phyloP scores from a whole-genome alignment of 306 rosid genomes.

The Dalbergia oliveri region DNA sequence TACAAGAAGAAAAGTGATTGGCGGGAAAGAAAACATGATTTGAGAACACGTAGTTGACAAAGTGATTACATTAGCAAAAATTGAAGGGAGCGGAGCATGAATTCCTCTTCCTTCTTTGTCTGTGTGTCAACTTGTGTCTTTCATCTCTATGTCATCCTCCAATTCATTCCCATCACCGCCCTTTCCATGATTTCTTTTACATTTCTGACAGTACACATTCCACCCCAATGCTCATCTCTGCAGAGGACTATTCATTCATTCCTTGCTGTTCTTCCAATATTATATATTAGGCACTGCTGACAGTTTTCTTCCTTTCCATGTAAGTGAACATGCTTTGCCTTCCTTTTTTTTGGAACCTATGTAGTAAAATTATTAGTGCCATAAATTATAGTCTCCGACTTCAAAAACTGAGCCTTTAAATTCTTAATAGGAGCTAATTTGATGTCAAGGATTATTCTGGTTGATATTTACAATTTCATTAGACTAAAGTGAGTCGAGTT shows the following conservation, averaged over 20 bases:
- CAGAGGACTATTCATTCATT: constrained; percentile 11
- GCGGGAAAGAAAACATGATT: too few relatives aligned
- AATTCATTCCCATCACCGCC: constrained; percentile 5
- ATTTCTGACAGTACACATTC: constrained; percentile 24
- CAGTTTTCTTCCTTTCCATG: not conserved
- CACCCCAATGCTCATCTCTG: not conserved
- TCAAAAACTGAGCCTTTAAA: too few relatives aligned
- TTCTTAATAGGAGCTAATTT: too few relatives aligned
- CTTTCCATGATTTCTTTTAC: constrained; percentile 20
- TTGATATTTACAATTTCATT: too few relatives aligned
- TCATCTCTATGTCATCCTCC: not conserved
- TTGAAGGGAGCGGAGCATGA: not conserved
- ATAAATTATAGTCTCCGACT: too few relatives aligned
- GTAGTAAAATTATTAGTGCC: too few relatives aligned
- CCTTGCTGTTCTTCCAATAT: constrained; percentile 11
- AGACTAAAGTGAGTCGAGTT: too few relatives aligned
- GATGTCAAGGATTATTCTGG: too few relatives aligned
- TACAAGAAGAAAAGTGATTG: too few relatives aligned
- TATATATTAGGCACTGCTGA: not conserved
- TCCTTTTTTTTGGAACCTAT: not conserved
- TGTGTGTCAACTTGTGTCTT: not conserved
- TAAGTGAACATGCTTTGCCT: not conserved
- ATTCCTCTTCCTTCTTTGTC: not conserved
- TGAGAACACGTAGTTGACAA: too few relatives aligned
- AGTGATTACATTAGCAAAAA: constrained; percentile 5